These are phyloP conservation scores for Mycena rosella DNA, from an alignment of 768 basidiomycete species.

Conservation along the genomic window DNA sequence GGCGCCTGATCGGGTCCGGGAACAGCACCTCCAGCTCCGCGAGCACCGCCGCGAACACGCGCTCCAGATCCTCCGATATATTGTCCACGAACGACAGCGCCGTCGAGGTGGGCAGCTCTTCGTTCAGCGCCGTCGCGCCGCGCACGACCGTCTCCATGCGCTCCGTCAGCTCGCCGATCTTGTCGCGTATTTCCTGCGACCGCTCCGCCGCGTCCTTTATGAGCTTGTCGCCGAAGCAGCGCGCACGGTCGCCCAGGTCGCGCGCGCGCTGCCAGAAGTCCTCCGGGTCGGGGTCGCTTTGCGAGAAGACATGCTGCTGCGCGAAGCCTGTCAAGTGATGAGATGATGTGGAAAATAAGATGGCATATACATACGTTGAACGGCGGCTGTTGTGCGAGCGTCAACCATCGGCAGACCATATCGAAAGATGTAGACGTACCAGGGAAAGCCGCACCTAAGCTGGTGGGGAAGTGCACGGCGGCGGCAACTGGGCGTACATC, in stretches of 20 bases:
- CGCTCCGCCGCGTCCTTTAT: slow-evolving; percentile 33
- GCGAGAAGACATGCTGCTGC: not conserved
- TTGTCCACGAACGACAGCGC: slow-evolving; percentile 16
- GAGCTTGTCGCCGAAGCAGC: slow-evolving; percentile 36
- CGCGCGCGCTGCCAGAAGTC: slow-evolving; percentile 29
- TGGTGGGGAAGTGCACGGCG: slow-evolving; percentile 3
- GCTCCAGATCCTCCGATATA: slow-evolving; percentile 39
- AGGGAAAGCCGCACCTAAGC: not conserved
- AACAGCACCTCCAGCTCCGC: slow-evolving; percentile 44
- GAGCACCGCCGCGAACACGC: slow-evolving; percentile 39
- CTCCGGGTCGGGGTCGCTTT: slow-evolving; percentile 1
- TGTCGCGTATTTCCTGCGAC: slow-evolving; percentile 33
- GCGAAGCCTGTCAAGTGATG: not conserved
- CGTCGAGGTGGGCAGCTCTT: slow-evolving; percentile 13
- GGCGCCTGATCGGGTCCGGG: slow-evolving; percentile 46
- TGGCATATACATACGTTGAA: not conserved
- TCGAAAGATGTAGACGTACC: not conserved
- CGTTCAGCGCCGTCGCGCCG: slow-evolving; percentile 33
- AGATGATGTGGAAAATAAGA: not conserved
- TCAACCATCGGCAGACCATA: not conserved
- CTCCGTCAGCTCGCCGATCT: slow-evolving; percentile 40
- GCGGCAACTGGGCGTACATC: slow-evolving; percentile 5
- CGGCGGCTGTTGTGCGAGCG: not conserved
- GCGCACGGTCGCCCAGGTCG: slow-evolving; percentile 25
- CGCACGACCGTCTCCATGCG: slow-evolving; percentile 37